Percentiles rank a stretch among this genome's conserved stretches.
Evolutionary conservation across 2,329 filamentous ascomycete genomes (phyloP).

Genomic region (Elsinoe fawcettii): DNA sequence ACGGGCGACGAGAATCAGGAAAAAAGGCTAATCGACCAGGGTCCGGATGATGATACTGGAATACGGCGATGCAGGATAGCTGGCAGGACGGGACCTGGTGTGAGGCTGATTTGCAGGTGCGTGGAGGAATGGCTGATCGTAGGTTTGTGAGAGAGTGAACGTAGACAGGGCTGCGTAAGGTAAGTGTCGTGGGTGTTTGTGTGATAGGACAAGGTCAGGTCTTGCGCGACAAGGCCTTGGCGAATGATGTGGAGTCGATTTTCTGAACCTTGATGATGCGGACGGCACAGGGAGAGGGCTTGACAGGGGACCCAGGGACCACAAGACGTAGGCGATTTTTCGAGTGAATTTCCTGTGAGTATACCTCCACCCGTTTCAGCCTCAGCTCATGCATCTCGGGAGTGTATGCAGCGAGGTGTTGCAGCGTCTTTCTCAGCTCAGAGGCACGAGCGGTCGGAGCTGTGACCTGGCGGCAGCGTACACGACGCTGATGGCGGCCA

Average conservation of each 20-base stretch:
- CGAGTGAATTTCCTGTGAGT: not conserved
- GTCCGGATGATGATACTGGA: not conserved
- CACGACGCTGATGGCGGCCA: not conserved
- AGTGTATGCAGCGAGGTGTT: not conserved
- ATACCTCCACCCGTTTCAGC: not conserved
- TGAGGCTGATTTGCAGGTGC: not conserved
- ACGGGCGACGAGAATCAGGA: not conserved
- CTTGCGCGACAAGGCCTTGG: slow-evolving; percentile 1
- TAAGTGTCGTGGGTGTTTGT: not conserved
- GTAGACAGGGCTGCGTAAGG: not conserved
- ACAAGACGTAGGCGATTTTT: not conserved
- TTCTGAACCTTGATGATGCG: not conserved
- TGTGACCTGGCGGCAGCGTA: not conserved
- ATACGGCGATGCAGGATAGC: not conserved
- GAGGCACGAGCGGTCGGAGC: not conserved
- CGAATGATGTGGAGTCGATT: not conserved
- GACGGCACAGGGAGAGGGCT: not conserved
- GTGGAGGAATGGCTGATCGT: not conserved
- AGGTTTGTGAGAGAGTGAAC: not conserved
- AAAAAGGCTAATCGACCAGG: not conserved
- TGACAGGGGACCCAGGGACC: not conserved
- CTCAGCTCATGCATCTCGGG: not conserved
- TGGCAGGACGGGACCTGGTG: not conserved
- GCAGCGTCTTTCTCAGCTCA: not conserved
- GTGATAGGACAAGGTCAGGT: slow-evolving; percentile 1